A percentile compares a stretch with the other conserved stretches of the same genome.
Conservation (phyloP, 2,329 filamentous ascomycete genomes). For the Xylaria hypoxylon region DNA sequence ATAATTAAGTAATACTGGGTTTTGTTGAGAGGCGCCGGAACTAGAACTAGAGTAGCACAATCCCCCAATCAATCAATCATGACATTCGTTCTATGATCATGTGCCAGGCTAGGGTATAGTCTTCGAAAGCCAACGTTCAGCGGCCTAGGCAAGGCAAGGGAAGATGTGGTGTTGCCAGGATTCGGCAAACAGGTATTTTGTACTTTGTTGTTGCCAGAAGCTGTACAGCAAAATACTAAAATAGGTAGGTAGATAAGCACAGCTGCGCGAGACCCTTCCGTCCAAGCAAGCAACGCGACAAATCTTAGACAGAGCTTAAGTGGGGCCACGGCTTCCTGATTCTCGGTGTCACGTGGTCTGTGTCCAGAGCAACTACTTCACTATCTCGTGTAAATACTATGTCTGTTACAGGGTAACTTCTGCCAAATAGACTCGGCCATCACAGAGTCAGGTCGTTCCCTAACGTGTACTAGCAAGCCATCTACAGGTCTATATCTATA, state of each 20-base stretch:
- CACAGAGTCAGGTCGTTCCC: too few relatives aligned
- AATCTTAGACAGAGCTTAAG: conserved; percentile 21
- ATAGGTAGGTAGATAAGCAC: background rate
- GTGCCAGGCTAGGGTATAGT: background rate
- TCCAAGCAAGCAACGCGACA: conserved; percentile 26
- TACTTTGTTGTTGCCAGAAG: conserved; percentile 6
- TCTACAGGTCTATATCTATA: too few relatives aligned
- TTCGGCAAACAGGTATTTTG: too few relatives aligned
- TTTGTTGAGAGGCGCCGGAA: too few relatives aligned
- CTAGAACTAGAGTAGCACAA: conserved; percentile 7
- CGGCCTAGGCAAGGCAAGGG: too few relatives aligned
- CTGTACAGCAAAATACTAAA: background rate
- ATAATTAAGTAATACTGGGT: too few relatives aligned
- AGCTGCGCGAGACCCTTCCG: conserved; percentile 5
- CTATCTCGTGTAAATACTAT: too few relatives aligned
- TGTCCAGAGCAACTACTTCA: too few relatives aligned
- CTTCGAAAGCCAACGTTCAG: background rate
- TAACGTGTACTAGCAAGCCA: too few relatives aligned
- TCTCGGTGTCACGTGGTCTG: conserved; percentile 14
- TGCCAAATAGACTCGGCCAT: too few relatives aligned
- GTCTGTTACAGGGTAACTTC: too few relatives aligned
- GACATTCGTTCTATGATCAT: background rate
- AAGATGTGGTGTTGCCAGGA: background rate
- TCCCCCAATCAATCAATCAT: conserved; percentile 13
- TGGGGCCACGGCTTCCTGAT: conserved; percentile 22